phyloP scores from a whole-genome alignment of 441 rosid genomes.

The Pelargonium citronellum region DNA sequence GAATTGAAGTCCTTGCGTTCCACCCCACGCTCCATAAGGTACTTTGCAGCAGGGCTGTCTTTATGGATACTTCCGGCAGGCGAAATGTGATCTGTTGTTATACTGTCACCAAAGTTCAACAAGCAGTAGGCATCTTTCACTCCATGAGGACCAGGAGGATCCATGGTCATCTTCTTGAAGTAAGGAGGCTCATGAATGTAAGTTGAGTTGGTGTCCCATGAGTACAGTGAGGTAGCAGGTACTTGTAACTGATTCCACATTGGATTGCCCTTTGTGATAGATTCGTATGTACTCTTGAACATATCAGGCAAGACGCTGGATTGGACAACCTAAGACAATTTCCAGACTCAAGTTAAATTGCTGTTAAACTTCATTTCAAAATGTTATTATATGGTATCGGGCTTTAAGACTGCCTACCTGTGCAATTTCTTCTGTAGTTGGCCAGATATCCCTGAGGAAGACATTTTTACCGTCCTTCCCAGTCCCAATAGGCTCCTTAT shows the following conservation, averaged over 20 bases:
- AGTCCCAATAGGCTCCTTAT: conserved; percentile 82
- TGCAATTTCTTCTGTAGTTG: conserved; percentile 81
- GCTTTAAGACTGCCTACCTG: conserved; percentile 42
- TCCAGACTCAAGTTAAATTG: not conserved
- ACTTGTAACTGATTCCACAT: conserved; percentile 87
- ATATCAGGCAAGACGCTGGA: conserved; percentile 88
- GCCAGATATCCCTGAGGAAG: conserved; percentile 90
- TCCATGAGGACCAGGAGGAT: conserved; percentile 82
- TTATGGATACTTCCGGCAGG: conserved; percentile 97
- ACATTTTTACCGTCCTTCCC: conserved; percentile 79
- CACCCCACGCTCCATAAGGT: conserved; percentile 76
- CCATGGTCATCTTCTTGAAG: conserved; percentile 88
- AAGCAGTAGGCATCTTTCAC: conserved; percentile 96
- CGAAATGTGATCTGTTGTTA: conserved; percentile 95
- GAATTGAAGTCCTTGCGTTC: conserved; percentile 86
- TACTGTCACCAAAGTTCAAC: conserved; percentile 92
- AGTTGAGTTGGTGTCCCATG: conserved; percentile 89
- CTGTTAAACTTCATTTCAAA: conserved; percentile 6
- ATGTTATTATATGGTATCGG: not conserved
- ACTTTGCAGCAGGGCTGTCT: conserved; percentile 94
- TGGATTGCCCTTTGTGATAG: conserved; percentile 91
- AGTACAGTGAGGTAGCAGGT: conserved; percentile 50
- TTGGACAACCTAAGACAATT: conserved; percentile 61
- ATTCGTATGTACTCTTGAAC: conserved; percentile 82
- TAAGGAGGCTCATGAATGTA: conserved; percentile 98